phyloP scores from a whole-genome alignment of 441 rosid genomes.

The Francoa sonchifolia region DNA sequence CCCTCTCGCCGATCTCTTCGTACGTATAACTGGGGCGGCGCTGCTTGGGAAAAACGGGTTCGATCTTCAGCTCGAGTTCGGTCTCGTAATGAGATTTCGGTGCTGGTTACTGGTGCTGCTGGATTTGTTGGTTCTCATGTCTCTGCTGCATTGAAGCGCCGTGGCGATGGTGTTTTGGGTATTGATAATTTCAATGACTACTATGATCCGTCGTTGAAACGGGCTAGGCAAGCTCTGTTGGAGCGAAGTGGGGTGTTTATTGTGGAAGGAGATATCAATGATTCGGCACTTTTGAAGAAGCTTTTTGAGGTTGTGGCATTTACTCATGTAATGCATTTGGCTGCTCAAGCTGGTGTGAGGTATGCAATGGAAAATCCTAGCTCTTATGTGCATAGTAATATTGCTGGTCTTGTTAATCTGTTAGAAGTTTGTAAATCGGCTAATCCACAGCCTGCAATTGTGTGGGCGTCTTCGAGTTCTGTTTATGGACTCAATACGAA shows the following conservation, averaged over 20 bases:
- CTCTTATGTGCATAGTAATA: conserved; percentile 87
- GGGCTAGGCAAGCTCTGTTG: conserved; percentile 74
- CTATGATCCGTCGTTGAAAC: conserved; percentile 77
- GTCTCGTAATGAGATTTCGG: conserved; percentile 51
- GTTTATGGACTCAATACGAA: conserved; percentile 88
- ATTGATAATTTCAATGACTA: conserved; percentile 84
- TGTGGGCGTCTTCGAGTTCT: conserved; percentile 97
- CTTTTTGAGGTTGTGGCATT: conserved; percentile 66
- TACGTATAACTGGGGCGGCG: conserved; percentile 60
- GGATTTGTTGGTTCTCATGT: conserved; percentile 98
- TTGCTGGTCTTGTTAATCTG: conserved; percentile 82
- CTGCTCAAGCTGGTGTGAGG: conserved; percentile 97
- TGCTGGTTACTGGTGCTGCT: conserved; percentile 89
- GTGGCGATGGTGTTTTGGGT: conserved; percentile 89
- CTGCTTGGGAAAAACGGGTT: conserved; percentile 67
- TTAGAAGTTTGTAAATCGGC: conserved; percentile 81
- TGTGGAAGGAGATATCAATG: conserved; percentile 90
- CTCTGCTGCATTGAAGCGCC: conserved; percentile 70
- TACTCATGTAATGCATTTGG: conserved; percentile 94
- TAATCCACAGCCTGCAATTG: conserved; percentile 83
- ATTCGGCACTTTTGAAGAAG: conserved; percentile 52
- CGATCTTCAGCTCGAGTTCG: conserved; percentile 59
- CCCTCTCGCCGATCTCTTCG: conserved; percentile 75
- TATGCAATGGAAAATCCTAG: conserved; percentile 92
- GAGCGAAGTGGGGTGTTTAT: conserved; percentile 62